phyloP scores from a whole-genome alignment of 1,284 basidiomycete species.

The Pterula multifida region DNA sequence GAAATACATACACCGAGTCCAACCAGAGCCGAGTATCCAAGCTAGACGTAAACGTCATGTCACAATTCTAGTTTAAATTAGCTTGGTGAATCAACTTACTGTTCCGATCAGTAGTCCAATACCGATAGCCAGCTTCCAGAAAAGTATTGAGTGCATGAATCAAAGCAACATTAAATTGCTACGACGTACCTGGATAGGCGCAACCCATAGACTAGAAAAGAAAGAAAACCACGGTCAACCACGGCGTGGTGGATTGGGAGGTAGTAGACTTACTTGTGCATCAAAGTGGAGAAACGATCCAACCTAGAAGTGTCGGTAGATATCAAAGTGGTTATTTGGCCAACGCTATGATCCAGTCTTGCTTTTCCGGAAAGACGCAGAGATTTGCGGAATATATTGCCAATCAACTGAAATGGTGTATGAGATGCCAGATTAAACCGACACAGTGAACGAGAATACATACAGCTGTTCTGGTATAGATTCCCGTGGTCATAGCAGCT shows the following conservation, averaged over 20 bases:
- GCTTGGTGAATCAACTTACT: slow-evolving; percentile 19
- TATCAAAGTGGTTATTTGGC: slow-evolving; percentile 64
- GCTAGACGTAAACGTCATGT: slow-evolving; percentile 19
- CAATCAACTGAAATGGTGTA: slow-evolving; percentile 34
- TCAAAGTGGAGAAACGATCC: slow-evolving; percentile 33
- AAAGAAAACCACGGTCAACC: slow-evolving; percentile 6
- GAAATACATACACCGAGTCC: slow-evolving; percentile 42
- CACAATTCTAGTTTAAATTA: background rate
- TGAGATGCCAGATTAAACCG: background rate
- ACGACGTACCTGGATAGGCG: slow-evolving; percentile 35
- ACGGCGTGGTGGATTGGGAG: slow-evolving; percentile 4
- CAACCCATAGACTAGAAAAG: slow-evolving; percentile 34
- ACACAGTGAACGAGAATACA: slow-evolving; percentile 8
- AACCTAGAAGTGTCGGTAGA: slow-evolving; percentile 47
- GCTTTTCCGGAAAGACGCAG: slow-evolving; percentile 57
- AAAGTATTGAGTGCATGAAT: background rate
- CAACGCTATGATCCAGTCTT: slow-evolving; percentile 45
- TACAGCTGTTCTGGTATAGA: slow-evolving; percentile 39
- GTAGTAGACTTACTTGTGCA: slow-evolving; percentile 34
- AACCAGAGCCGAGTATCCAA: slow-evolving; percentile 60
- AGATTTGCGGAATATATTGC: slow-evolving; percentile 61
- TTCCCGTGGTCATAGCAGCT: slow-evolving; percentile 41
- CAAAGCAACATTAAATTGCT: background rate
- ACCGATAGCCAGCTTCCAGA: slow-evolving; percentile 41
- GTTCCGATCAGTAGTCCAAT: slow-evolving; percentile 53